Conservation (phyloP, 768 basidiomycete species). For the Hemileccinum impolitum region DNA sequence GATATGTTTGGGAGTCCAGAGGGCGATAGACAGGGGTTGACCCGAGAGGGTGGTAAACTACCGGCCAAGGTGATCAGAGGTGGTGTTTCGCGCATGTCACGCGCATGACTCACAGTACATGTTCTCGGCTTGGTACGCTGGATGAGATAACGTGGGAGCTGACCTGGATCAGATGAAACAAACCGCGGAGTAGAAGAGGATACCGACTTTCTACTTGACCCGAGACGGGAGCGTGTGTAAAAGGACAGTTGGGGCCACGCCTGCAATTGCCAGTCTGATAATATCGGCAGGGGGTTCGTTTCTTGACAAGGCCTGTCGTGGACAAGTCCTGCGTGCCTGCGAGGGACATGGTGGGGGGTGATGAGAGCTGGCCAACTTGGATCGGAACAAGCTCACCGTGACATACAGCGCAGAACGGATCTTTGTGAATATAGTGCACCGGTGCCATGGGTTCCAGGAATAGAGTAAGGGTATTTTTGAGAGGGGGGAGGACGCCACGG, state of each 20-base stretch:
- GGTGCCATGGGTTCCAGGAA: constrained; percentile 10
- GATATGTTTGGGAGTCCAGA: constrained; percentile 11
- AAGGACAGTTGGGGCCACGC: constrained; percentile 26
- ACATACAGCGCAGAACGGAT: constrained; percentile 4
- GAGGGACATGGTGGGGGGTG: constrained; percentile 4
- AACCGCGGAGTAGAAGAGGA: not conserved
- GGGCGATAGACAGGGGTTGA: constrained; percentile 21
- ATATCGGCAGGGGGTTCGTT: constrained; percentile 23
- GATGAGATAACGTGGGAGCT: constrained; percentile 11
- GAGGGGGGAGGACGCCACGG: constrained; percentile 1
- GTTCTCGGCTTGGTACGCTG: constrained; percentile 14
- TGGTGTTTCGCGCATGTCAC: not conserved
- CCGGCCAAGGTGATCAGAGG: constrained; percentile 4
- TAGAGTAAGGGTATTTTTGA: not conserved
- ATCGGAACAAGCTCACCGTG: constrained; percentile 14
- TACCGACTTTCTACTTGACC: constrained; percentile 18
- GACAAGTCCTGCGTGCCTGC: constrained; percentile 10
- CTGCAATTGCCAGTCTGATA: constrained; percentile 25
- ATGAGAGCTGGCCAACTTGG: constrained; percentile 1
- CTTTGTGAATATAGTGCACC: constrained; percentile 14
- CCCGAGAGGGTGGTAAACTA: constrained; percentile 17
- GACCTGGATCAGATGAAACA: constrained; percentile 8
- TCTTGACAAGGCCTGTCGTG: constrained; percentile 2
- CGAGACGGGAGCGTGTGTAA: constrained; percentile 16
- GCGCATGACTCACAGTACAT: constrained; percentile 16